Evolutionary conservation across 73 alveolate genomes (phyloP), one percentile per base, ranked within the genome.

Genomic region (Stentor roeselii): DNA sequence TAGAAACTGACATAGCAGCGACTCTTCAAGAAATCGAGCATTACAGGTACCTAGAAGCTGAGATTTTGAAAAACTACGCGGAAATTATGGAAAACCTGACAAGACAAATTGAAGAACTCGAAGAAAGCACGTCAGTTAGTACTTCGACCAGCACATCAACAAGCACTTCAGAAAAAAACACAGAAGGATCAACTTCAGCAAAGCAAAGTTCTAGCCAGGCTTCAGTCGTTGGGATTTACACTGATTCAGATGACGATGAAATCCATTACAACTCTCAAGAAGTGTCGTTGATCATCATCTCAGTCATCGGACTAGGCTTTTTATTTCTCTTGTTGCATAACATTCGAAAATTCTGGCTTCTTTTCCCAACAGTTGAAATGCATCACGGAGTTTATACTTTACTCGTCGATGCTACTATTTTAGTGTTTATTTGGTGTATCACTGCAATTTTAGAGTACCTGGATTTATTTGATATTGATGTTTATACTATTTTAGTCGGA

Each of bases 301-400:
- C 41, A 15, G 80, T 67, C 0, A 34, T 67, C 14, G 80, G 80
- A 0, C 41, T 67, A 21, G 80, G 80, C n/a, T 67, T 67, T 32
- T 34, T 67, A 1, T 67, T 67, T 67, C 42, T 67, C n/a, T 11
- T 67, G 14, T 32, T 67, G 27, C 80, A 32, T 67, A 32, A 40
- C 0, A 21, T 32, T 0, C 80, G 80, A 1, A 11, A n/a, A 27
- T 21, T 67, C 21, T 67, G n/a, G n/a, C 27, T 21, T 27, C 0
- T 40, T 1, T 67, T 67, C 11, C 42, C 34, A 21, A 40, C 15
- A 1, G 14, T 11, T 30, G 80, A 32, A 0, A 15, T 67, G 80
- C 21, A 67, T 21, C 11, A 15, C 21, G 80, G 80, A 30, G 37
- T 67, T 67, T 67, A 67, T 67, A 32, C 80, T 67, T 67, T 67